These are phyloP conservation scores for Talaromyces wortmannii DNA, from an alignment of 495 filamentous ascomycete species.

Conservation along the genomic window DNA sequence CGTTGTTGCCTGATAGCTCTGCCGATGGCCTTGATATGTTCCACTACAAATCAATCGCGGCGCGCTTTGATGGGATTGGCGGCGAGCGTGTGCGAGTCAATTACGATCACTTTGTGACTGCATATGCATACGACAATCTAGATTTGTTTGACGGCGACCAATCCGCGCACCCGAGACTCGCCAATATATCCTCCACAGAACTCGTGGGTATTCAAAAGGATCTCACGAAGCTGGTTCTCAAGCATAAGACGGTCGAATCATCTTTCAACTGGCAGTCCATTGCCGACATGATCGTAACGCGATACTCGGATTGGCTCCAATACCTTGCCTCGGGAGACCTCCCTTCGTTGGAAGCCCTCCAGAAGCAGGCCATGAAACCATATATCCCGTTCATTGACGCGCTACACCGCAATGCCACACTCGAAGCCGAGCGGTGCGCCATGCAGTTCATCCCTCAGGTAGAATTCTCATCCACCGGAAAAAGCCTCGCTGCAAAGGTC, in stretches of 20 bases:
- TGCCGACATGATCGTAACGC: conserved; percentile 21
- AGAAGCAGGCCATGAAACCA: conserved; percentile 35
- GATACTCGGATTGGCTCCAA: conserved; percentile 2
- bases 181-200: neutral
- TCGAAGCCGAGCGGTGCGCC: conserved; percentile 41
- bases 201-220: neutral
- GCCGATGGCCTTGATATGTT: neutral
- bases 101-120: conserved; percentile 55
- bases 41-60: conserved; percentile 28
- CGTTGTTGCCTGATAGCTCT: conserved; percentile 2
- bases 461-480: neutral
- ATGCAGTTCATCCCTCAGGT: conserved; percentile 35
- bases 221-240: conserved; percentile 21
- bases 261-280: conserved; percentile 5
- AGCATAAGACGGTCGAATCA: conserved; percentile 2
- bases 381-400: conserved; percentile 46
- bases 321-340: conserved; percentile 10
- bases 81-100: conserved; percentile 46
- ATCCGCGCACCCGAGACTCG: conserved; percentile 14
- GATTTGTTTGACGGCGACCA: conserved; percentile 38
- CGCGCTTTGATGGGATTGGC: conserved; percentile 55
- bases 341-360: conserved; percentile 21
- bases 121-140: conserved; percentile 41
- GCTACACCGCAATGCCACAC: conserved; percentile 19
- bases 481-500: conserved; percentile 24